Evolutionary conservation across 768 basidiomycete genomes (phyloP).

Genomic region (Podaxis pistillaris): DNA sequence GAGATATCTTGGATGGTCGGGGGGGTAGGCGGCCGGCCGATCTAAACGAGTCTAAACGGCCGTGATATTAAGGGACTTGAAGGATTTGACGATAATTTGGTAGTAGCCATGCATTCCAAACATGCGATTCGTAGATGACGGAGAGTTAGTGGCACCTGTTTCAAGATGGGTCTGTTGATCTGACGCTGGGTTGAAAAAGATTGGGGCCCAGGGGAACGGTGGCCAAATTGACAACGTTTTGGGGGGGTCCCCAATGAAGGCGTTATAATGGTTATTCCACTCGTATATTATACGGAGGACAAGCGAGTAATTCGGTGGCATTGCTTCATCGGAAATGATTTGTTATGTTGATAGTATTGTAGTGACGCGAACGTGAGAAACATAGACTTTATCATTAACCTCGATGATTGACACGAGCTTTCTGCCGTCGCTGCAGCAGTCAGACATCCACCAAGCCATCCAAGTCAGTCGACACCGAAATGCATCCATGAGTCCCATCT

Average conservation of each 20-base stretch:
- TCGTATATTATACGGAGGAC: background rate
- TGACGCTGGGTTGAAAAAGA: too few species aligned
- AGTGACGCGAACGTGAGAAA: conserved; percentile 2
- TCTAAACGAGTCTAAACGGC: too few species aligned
- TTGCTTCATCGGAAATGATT: background rate
- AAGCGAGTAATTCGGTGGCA: background rate
- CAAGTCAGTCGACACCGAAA: conserved; percentile 45
- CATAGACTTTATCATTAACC: conserved; percentile 10
- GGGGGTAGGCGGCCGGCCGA: too few species aligned
- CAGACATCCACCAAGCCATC: conserved; percentile 56
- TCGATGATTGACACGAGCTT: conserved; percentile 37
- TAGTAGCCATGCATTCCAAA: too few species aligned
- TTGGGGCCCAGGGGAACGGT: too few species aligned
- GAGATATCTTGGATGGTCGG: too few species aligned
- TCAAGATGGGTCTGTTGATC: too few species aligned
- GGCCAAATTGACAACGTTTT: background rate
- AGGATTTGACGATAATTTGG: too few species aligned
- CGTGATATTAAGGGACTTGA: too few species aligned
- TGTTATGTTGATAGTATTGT: background rate
- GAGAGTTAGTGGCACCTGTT: too few species aligned
- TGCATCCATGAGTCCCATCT: conserved; percentile 17
- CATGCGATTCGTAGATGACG: too few species aligned
- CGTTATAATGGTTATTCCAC: background rate
- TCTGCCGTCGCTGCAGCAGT: conserved; percentile 50
- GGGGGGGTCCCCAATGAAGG: background rate